A percentile compares a stretch with the other conserved stretches of the same genome.
These are phyloP conservation scores for Globisporangium apiculatum DNA, from an alignment of 352 stramenopile genomes.

Conservation along the genomic window DNA sequence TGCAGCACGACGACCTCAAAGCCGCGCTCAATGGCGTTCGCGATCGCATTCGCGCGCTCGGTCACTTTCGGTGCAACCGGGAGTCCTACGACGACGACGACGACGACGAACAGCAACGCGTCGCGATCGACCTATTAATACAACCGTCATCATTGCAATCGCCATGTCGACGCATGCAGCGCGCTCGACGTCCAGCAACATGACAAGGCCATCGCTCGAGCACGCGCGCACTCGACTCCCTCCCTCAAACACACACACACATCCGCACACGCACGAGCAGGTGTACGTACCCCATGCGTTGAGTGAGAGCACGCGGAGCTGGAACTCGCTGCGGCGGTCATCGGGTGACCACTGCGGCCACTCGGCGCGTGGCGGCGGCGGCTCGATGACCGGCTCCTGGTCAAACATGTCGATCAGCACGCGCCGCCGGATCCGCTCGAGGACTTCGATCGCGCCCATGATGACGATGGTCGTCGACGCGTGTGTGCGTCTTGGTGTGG, in stretches of 20 bases:
- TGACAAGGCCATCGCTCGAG: background rate
- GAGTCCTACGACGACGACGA: constrained; percentile 26
- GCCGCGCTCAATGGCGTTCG: constrained; percentile 46
- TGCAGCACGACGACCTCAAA: constrained; percentile 80
- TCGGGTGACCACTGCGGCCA: constrained; percentile 23
- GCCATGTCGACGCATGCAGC: background rate
- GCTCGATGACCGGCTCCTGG: constrained; percentile 41
- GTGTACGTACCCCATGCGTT: constrained; percentile 58
- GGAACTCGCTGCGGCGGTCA: constrained; percentile 14
- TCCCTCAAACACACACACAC: constrained; percentile 1
- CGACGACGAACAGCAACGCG: background rate
- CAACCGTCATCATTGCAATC: background rate
- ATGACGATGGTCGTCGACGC: background rate
- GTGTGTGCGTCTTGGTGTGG: no score
- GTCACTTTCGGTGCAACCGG: constrained; percentile 61
- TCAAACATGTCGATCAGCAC: constrained; percentile 54
- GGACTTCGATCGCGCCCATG: constrained; percentile 27
- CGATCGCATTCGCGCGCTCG: constrained; percentile 58
- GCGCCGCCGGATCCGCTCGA: constrained; percentile 42
- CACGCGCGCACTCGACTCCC: background rate
- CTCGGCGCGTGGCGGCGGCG: constrained; percentile 24
- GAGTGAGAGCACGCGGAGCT: constrained; percentile 60
- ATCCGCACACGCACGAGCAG: background rate
- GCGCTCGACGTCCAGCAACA: background rate
- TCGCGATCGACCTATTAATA: background rate